Conservation (phyloP, 805 yeast genomes). For the Nakazawaea molendinolei region DNA sequence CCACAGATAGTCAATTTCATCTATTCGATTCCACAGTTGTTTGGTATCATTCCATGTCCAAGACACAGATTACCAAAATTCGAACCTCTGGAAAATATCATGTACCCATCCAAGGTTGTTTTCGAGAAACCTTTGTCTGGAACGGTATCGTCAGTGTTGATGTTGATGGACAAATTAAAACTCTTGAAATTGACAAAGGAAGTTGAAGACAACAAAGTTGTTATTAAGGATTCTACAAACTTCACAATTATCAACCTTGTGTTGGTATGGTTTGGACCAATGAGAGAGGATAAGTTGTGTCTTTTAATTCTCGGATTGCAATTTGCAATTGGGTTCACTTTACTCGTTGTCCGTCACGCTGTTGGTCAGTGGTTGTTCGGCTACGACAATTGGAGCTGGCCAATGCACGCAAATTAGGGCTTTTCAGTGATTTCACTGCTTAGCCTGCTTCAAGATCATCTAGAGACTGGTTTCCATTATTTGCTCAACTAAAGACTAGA, state of each 20-base stretch:
- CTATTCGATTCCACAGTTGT: constrained; percentile 88
- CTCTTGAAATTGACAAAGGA: constrained; percentile 37
- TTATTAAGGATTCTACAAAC: constrained; percentile 53
- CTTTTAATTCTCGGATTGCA: constrained; percentile 53
- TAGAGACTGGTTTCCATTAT: too few relatives aligned
- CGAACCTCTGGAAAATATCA: constrained; percentile 56
- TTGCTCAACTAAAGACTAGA: too few relatives aligned
- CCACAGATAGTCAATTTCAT: constrained; percentile 90
- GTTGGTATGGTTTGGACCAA: constrained; percentile 84
- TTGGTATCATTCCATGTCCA: constrained; percentile 86
- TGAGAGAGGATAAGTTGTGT: constrained; percentile 78
- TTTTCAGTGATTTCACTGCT: background rate
- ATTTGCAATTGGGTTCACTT: constrained; percentile 54
- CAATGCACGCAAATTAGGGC: background rate
- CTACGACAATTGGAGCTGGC: constrained; percentile 62
- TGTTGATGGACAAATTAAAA: constrained; percentile 37
- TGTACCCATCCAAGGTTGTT: constrained; percentile 65
- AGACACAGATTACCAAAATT: constrained; percentile 88
- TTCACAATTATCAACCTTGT: constrained; percentile 82
- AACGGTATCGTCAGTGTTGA: constrained; percentile 31
- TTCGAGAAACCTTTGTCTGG: constrained; percentile 28
- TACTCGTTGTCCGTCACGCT: constrained; percentile 71
- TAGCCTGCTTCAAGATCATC: too few relatives aligned
- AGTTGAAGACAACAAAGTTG: constrained; percentile 18
- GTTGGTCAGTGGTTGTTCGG: constrained; percentile 85